Conservation (phyloP, 805 yeast species). For the Cyberlindnera xishuangbannaensis region DNA sequence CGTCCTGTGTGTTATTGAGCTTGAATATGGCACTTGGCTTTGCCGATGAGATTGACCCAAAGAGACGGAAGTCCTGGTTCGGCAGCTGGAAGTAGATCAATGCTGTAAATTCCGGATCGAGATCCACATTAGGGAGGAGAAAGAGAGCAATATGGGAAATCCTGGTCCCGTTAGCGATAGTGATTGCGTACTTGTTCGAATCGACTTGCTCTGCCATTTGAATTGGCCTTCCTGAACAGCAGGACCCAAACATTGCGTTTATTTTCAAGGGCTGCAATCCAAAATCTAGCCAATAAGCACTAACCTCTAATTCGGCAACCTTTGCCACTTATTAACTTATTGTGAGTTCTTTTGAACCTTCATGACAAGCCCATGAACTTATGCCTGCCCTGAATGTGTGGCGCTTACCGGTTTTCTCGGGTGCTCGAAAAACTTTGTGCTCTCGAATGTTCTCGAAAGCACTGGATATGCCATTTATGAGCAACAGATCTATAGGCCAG, state of each 20-base stretch:
- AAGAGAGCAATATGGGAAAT: constrained; percentile 80
- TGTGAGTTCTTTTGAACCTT: too few relatives aligned
- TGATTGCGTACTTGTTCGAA: constrained; percentile 57
- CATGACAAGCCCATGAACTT: too few relatives aligned
- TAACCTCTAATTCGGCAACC: too few relatives aligned
- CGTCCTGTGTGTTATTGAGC: constrained; percentile 45
- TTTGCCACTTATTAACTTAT: too few relatives aligned
- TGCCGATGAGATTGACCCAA: constrained; percentile 53
- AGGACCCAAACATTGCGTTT: constrained; percentile 69
- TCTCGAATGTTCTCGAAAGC: too few relatives aligned
- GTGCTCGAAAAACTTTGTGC: too few relatives aligned
- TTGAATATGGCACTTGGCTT: constrained; percentile 93
- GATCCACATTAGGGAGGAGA: constrained; percentile 72
- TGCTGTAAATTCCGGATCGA: constrained; percentile 71
- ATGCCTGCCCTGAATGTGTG: too few relatives aligned
- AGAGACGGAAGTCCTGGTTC: constrained; percentile 48
- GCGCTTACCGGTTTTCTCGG: too few relatives aligned
- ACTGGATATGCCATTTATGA: too few relatives aligned
- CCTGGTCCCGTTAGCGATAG: constrained; percentile 54
- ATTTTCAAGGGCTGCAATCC: too few relatives aligned
- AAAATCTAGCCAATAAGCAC: too few relatives aligned
- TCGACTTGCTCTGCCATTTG: constrained; percentile 61
- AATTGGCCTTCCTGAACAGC: constrained; percentile 68
- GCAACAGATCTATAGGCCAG: too few relatives aligned
- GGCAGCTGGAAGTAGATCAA: constrained; percentile 79